A percentile compares a stretch with the other conserved stretches of the same genome.
Conservation (phyloP, 208 protist genomes). For the Trypanosoma lewisi region DNA sequence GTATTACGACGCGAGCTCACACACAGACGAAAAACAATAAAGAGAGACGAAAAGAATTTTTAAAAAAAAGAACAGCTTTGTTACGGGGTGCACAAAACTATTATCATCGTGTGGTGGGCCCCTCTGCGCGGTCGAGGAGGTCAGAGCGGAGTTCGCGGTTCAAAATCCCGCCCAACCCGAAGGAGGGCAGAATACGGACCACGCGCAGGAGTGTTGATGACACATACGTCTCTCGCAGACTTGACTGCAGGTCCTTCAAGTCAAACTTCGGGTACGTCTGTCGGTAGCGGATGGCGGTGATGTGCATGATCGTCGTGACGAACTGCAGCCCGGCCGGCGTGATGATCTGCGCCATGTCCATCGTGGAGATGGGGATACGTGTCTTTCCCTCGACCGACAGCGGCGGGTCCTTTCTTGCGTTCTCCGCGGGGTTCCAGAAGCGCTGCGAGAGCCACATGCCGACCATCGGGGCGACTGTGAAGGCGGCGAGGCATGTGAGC, state of each 20-base stretch:
- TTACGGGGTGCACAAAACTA: no score
- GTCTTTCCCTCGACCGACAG: conserved; percentile 57
- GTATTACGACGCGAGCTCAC: no score
- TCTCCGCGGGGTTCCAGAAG: conserved; percentile 56
- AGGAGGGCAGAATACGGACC: conserved; percentile 79
- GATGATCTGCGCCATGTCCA: conserved; percentile 68
- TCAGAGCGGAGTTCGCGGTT: conserved; percentile 75
- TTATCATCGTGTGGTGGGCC: conserved; percentile 10
- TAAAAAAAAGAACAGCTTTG: no score
- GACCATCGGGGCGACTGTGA: conserved; percentile 78
- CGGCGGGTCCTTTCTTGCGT: conserved; percentile 25
- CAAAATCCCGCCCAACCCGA: conserved; percentile 83
- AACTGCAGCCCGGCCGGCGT: conserved; percentile 78
- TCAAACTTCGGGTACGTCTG: conserved; percentile 82
- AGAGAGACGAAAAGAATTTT: no score
- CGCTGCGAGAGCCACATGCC: conserved; percentile 57
- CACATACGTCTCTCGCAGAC: conserved; percentile 69
- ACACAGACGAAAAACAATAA: no score
- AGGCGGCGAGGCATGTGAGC: conserved; percentile 76
- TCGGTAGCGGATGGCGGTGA: conserved; percentile 83
- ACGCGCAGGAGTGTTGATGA: conserved; percentile 76
- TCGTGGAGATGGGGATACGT: conserved; percentile 50
- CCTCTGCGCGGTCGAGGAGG: conserved; percentile 68
- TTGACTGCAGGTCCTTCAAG: conserved; percentile 49
- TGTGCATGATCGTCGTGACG: conserved; percentile 82